phyloP scores from a whole-genome alignment of 2,329 filamentous ascomycete genomes.

The Monosporascus cannonballus region DNA sequence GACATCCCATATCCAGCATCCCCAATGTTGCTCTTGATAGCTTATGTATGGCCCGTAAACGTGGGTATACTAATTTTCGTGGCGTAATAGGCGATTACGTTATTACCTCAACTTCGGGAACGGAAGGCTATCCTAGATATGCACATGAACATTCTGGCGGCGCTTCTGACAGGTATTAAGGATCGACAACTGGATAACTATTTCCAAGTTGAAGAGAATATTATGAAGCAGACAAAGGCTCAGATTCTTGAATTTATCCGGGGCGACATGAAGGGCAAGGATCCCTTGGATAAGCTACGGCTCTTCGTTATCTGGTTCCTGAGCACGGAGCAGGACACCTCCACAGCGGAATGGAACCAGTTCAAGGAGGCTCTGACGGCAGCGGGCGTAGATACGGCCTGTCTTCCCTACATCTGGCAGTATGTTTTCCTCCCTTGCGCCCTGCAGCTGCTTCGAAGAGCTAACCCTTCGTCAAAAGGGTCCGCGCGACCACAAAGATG shows the following conservation, averaged over 20 bases:
- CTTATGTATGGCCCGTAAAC: no score
- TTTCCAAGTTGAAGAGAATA: slow-evolving; percentile 89
- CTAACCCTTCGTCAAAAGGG: slow-evolving; percentile 41
- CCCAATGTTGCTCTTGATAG: no score
- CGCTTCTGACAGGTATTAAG: slow-evolving; percentile 73
- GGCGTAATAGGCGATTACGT: slow-evolving; percentile 61
- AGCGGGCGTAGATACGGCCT: slow-evolving; percentile 69
- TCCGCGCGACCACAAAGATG: slow-evolving; percentile 94
- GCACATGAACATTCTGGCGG: slow-evolving; percentile 97
- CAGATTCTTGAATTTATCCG: slow-evolving; percentile 86
- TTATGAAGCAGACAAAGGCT: slow-evolving; percentile 83
- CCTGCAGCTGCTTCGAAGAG: neutral
- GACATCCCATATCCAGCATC: no score
- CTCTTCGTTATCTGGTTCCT: slow-evolving; percentile 97
- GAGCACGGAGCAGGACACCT: slow-evolving; percentile 85
- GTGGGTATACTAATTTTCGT: no score
- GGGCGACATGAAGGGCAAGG: slow-evolving; percentile 72
- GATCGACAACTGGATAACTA: slow-evolving; percentile 92
- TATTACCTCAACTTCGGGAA: slow-evolving; percentile 86
- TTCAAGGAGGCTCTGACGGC: slow-evolving; percentile 79
- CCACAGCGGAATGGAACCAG: slow-evolving; percentile 72
- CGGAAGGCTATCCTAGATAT: slow-evolving; percentile 91
- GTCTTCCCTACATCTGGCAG: slow-evolving; percentile 82
- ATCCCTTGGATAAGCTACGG: slow-evolving; percentile 82
- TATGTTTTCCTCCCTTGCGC: slow-evolving; percentile 34